A percentile compares a stretch with the other conserved stretches of the same genome.
Conservation (phyloP, 768 basidiomycete species). For the Pleurotus platypus region DNA sequence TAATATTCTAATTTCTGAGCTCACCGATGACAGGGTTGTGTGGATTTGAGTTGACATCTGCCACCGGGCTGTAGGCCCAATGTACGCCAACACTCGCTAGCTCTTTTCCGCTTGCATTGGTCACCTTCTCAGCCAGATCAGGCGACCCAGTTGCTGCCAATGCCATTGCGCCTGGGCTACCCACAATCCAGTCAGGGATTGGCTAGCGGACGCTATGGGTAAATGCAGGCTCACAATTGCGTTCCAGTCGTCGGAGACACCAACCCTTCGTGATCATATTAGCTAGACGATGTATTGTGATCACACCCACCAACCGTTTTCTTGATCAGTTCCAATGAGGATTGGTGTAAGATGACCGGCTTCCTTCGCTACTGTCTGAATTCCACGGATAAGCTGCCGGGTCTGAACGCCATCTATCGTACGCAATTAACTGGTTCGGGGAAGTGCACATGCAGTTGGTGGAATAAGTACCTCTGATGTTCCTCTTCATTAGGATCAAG, state of each 20-base stretch:
- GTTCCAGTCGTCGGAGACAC: constrained; percentile 54
- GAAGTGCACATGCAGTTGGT: not conserved
- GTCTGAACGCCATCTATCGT: constrained; percentile 48
- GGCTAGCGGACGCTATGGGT: not conserved
- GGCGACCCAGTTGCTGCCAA: constrained; percentile 51
- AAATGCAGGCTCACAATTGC: constrained; percentile 50
- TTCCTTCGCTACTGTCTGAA: constrained; percentile 55
- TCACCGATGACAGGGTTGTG: constrained; percentile 70
- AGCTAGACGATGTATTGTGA: constrained; percentile 29
- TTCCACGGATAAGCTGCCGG: constrained; percentile 37
- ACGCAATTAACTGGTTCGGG: not conserved
- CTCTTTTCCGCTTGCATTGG: constrained; percentile 49
- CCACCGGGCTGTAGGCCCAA: constrained; percentile 71
- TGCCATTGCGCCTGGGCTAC: constrained; percentile 73
- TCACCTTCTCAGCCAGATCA: constrained; percentile 41
- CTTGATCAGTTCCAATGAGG: constrained; percentile 71
- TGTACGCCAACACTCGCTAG: constrained; percentile 61
- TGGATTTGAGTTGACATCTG: constrained; percentile 68
- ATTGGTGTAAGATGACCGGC: constrained; percentile 54
- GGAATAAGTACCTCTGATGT: constrained; percentile 44
- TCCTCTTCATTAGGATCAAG: constrained; percentile 68
- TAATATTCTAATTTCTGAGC: constrained; percentile 11
- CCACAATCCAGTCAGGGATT: not conserved
- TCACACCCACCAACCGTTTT: constrained; percentile 46
- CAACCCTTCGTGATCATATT: constrained; percentile 61